Percentiles rank a stretch among this genome's conserved stretches.
These are phyloP conservation scores for Calonectria pteridis DNA, from an alignment of 2,329 filamentous ascomycete genomes.

Conservation along the genomic window DNA sequence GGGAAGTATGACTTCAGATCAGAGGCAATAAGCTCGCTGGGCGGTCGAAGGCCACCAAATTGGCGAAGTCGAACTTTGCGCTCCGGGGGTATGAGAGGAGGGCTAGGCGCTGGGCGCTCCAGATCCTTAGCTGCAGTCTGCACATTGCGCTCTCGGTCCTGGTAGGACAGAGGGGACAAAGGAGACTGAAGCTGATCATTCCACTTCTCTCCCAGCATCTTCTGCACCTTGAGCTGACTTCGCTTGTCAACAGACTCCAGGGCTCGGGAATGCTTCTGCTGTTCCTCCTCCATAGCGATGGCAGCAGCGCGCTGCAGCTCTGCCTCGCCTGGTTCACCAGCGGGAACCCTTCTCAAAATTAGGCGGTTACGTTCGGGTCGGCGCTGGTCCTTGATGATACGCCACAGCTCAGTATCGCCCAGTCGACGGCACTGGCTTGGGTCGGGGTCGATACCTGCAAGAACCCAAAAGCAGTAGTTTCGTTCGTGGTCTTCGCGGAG, in stretches of 20 bases:
- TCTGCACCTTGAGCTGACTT: conserved; percentile 89
- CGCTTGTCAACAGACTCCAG: conserved; percentile 77
- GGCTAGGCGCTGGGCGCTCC: conserved; percentile 66
- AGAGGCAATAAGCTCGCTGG: conserved; percentile 96
- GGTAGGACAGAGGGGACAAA: conserved; percentile 82
- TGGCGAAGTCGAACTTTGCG: conserved; percentile 74
- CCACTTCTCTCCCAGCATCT: conserved; percentile 89
- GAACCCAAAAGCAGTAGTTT: conserved; percentile 97
- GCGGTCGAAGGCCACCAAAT: conserved; percentile 92
- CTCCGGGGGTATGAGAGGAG: conserved; percentile 57
- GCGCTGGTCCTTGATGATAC: conserved; percentile 88
- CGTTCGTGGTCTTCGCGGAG: conserved; percentile 91
- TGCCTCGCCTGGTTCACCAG: conserved; percentile 87
- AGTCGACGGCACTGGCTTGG: conserved; percentile 84
- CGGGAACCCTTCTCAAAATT: conserved; percentile 92
- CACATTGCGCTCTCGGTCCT: conserved; percentile 77
- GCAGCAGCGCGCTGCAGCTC: conserved; percentile 89
- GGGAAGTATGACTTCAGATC: conserved; percentile 98
- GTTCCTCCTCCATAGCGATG: conserved; percentile 89
- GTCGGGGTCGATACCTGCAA: conserved; percentile 87
- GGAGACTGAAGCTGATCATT: conserved; percentile 85
- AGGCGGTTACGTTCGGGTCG: conserved; percentile 90
- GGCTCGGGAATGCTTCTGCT: conserved; percentile 76
- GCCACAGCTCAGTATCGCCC: conserved; percentile 88
- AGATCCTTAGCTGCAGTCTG: conserved; percentile 70